These are phyloP conservation scores for Cytospora piceicola DNA, from an alignment of 2,329 filamentous ascomycete species.

Conservation along the genomic window DNA sequence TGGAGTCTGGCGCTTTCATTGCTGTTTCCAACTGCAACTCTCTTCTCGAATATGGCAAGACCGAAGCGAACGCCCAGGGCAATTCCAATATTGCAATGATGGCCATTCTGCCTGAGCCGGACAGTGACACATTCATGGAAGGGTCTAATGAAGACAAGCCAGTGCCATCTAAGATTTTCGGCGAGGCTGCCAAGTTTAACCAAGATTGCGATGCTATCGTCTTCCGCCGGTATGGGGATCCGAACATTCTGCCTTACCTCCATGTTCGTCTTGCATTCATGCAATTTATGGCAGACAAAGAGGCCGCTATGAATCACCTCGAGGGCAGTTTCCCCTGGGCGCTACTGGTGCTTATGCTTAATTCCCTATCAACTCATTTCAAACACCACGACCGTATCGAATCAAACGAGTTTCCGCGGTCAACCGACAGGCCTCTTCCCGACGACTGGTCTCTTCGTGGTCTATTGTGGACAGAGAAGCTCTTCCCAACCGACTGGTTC, in stretches of 20 bases:
- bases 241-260: slow-evolving; percentile 64
- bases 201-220: slow-evolving; percentile 51
- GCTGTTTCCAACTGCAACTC: slow-evolving; percentile 61
- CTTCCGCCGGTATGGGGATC: slow-evolving; percentile 57
- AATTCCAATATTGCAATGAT: slow-evolving; percentile 49
- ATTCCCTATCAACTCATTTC: slow-evolving; percentile 37
- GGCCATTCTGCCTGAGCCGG: slow-evolving; percentile 36
- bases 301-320: slow-evolving; percentile 48
- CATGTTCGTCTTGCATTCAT: slow-evolving; percentile 67
- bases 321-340: slow-evolving; percentile 48
- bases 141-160: slow-evolving; percentile 5
- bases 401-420: slow-evolving; percentile 51
- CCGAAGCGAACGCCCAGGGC: slow-evolving; percentile 18
- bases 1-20: slow-evolving; percentile 58
- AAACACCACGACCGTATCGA: slow-evolving; percentile 43
- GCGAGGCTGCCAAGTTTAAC: slow-evolving; percentile 46
- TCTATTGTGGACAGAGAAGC: slow-evolving; percentile 61
- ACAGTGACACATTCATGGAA: slow-evolving; percentile 17
- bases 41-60: slow-evolving; percentile 56
- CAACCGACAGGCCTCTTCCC: slow-evolving; percentile 59
- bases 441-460: slow-evolving; percentile 73
- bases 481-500: slow-evolving; percentile 65
- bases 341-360: slow-evolving; percentile 45
- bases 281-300: slow-evolving; percentile 46
- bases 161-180: slow-evolving; percentile 37